phyloP scores from a whole-genome alignment of 331 rosid genomes.

The Ulmus americana region DNA sequence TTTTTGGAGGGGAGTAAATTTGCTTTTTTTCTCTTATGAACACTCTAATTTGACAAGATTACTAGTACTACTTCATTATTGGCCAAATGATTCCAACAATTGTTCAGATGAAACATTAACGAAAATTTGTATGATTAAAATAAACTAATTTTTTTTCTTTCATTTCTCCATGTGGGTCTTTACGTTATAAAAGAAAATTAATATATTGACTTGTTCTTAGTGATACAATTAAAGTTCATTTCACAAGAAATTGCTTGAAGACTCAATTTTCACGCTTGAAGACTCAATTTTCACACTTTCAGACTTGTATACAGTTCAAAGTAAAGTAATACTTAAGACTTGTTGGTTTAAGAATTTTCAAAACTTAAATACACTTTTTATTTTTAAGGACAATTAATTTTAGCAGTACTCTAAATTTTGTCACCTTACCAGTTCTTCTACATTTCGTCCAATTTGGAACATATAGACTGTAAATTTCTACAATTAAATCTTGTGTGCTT shows the following conservation, averaged over 20 bases:
- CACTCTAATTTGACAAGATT: slow-evolving; percentile 21
- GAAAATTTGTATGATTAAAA: slow-evolving; percentile 20
- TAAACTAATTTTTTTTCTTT: neutral
- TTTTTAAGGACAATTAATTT: no score
- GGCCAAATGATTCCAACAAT: slow-evolving; percentile 31
- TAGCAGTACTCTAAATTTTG: no score
- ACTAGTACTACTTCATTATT: slow-evolving; percentile 31
- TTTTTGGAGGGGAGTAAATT: slow-evolving; percentile 23
- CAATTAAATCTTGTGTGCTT: no score
- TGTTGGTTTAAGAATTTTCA: no score
- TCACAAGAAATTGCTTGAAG: neutral
- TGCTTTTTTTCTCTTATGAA: slow-evolving; percentile 7
- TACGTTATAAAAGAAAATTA: neutral
- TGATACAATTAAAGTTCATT: neutral
- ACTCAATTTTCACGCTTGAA: no score
- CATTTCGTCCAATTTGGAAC: no score
- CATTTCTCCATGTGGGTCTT: slow-evolving; percentile 26
- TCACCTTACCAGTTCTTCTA: no score
- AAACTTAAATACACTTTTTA: no score
- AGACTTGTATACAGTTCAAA: no score
- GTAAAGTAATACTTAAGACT: no score
- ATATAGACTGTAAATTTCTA: no score
- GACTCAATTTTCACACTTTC: no score
- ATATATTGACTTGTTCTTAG: neutral
- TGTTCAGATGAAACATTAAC: slow-evolving; percentile 12